Evolutionary conservation across 768 basidiomycete species (phyloP).

Genomic region (Pisolithus microcarpus): DNA sequence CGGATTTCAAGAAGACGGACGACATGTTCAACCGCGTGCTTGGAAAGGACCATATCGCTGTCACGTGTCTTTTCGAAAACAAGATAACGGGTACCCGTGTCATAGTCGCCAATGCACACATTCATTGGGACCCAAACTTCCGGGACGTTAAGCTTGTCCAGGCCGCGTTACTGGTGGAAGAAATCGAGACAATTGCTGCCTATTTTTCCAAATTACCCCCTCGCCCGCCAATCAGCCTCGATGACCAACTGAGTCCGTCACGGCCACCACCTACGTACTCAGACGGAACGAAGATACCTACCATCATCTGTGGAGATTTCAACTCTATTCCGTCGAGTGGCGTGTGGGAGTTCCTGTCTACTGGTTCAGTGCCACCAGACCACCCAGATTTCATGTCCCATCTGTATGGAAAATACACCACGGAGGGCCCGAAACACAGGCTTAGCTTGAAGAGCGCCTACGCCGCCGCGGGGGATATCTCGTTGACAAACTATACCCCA

Average conservation of each 20-base stretch:
- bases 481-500: conserved; percentile 87
- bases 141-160: conserved; percentile 98
- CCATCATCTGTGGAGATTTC: conserved; percentile 91
- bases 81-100: conserved; percentile 79
- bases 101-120: conserved; percentile 85
- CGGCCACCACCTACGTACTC: conserved; percentile 63
- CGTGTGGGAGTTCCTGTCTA: conserved; percentile 85
- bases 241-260: conserved; percentile 22
- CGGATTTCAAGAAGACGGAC: conserved; percentile 94
- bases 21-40: conserved; percentile 99
- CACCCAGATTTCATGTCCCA: conserved; percentile 93
- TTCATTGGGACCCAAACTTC: conserved; percentile 89
- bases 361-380: conserved; percentile 57
- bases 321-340: conserved; percentile 85
- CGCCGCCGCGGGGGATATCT: conserved; percentile 48
- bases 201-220: conserved; percentile 82
- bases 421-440: conserved; percentile 75
- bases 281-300: conserved; percentile 84
- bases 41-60: conserved; percentile 89
- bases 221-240: conserved; percentile 35
- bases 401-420: conserved; percentile 88
- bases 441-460: conserved; percentile 85
- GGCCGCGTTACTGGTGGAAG: conserved; percentile 84
- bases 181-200: conserved; percentile 82
- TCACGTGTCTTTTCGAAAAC: conserved; percentile 82